phyloP scores from a whole-genome alignment of 306 rosid genomes.

The Boehmeria nivea region DNA sequence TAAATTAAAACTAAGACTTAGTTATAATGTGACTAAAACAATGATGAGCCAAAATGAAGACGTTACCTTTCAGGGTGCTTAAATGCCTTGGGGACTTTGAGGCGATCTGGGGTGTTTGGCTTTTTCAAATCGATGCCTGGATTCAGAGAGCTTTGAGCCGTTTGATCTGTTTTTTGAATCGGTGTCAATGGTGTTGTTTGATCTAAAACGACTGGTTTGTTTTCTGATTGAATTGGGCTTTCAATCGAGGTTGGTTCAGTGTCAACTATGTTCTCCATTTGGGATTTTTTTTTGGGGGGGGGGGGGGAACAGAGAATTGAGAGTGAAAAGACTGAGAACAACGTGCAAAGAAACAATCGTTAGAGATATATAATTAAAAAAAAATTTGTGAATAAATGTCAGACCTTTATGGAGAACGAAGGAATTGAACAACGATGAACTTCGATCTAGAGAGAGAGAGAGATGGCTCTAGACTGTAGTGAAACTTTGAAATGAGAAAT shows the following conservation, averaged over 20 bases:
- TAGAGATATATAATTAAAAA: too few species aligned
- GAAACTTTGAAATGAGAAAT: too few species aligned
- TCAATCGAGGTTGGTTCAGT: constrained; percentile 21
- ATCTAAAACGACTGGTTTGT: constrained; percentile 7
- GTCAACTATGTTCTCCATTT: constrained; percentile 41
- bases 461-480: too few species aligned
- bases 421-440: too few species aligned
- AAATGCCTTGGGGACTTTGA: constrained; percentile 71
- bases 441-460: too few species aligned
- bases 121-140: constrained; percentile 44
- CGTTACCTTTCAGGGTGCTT: constrained; percentile 83
- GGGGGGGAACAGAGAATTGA: not conserved
- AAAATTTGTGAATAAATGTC: too few species aligned
- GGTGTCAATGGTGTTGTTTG: constrained; percentile 39
- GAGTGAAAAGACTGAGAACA: not conserved
- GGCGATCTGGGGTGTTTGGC: constrained; percentile 56
- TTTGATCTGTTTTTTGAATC: constrained; percentile 21
- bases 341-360: too few species aligned
- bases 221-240: constrained; percentile 29
- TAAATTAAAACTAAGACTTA: too few species aligned
- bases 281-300: not conserved
- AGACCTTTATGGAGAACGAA: too few species aligned
- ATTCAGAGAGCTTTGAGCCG: constrained; percentile 16
- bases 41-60: not conserved
- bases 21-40: too few species aligned